Evolutionary conservation across 257 asterid species (phyloP).

Genomic region (Leptodermis oblonga): DNA sequence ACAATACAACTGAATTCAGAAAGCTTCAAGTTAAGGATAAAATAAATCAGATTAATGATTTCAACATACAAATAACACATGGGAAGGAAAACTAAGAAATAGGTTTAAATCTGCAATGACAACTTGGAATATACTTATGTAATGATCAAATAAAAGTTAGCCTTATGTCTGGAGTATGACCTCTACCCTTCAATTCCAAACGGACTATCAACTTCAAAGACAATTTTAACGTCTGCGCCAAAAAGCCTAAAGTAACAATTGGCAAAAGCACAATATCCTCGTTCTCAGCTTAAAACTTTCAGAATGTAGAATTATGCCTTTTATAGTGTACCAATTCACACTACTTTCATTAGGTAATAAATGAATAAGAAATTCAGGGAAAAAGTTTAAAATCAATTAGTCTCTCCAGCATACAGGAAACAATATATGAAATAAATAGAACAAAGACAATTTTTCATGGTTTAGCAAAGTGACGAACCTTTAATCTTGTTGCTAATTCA

Average conservation of each 20-base stretch:
- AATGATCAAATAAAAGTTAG: no score
- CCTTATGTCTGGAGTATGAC: no score
- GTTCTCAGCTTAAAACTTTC: no score
- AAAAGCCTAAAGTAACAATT: background rate
- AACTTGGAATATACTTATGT: no score
- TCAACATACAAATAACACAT: no score
- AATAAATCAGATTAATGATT: no score
- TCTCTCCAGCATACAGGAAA: no score
- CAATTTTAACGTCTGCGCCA: background rate
- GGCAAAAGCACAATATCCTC: background rate
- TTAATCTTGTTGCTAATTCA: constrained; percentile 70
- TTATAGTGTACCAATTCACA: background rate
- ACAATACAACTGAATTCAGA: no score
- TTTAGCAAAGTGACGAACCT: constrained; percentile 40
- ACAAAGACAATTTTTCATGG: background rate
- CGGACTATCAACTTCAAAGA: background rate
- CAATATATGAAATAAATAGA: no score
- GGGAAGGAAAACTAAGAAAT: no score
- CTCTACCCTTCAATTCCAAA: background rate
- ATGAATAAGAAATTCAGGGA: background rate
- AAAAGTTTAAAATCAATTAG: background rate
- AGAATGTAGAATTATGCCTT: background rate
- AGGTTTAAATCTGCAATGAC: no score
- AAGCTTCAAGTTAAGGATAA: no score
- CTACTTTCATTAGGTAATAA: background rate